phyloP scores from a whole-genome alignment of 345 rosid species.

The Rhodamnia argentea region DNA sequence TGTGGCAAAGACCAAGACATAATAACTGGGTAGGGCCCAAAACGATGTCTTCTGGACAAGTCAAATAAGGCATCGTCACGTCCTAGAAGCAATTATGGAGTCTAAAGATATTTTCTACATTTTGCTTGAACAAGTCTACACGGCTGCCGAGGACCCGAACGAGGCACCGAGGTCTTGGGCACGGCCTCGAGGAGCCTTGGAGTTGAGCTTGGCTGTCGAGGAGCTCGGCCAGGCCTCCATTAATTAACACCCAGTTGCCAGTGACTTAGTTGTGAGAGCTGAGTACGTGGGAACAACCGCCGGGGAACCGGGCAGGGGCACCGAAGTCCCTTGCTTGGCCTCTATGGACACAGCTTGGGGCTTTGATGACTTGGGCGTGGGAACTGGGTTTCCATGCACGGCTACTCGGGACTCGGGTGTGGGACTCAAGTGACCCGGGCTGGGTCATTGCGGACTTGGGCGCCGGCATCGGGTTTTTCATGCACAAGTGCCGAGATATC shows the following conservation, averaged over 20 bases:
- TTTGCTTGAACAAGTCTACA: not conserved
- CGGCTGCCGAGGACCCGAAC: rapidly evolving
- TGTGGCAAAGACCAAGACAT: not conserved
- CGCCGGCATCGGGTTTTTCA: rapidly evolving
- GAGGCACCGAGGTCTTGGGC: not conserved
- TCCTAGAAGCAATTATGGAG: not conserved
- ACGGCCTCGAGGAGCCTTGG: not conserved
- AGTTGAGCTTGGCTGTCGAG: not conserved
- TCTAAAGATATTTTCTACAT: not conserved
- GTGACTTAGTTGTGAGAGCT: not conserved
- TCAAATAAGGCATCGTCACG: not conserved
- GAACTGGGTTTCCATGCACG: rapidly evolving
- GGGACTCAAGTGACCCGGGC: not conserved
- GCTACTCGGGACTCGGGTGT: not conserved
- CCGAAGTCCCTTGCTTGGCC: not conserved
- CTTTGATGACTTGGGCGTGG: not conserved
- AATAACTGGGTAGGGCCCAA: not conserved
- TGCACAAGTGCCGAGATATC: not conserved
- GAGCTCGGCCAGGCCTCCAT: rapidly evolving
- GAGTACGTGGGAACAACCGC: rapidly evolving
- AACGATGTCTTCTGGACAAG: not conserved
- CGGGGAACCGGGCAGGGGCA: rapidly evolving
- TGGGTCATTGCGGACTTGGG: not conserved
- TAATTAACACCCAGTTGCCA: not conserved
- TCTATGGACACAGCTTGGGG: rapidly evolving